phyloP scores from a whole-genome alignment of 768 basidiomycete species.

The Boletus vermiculosoides region DNA sequence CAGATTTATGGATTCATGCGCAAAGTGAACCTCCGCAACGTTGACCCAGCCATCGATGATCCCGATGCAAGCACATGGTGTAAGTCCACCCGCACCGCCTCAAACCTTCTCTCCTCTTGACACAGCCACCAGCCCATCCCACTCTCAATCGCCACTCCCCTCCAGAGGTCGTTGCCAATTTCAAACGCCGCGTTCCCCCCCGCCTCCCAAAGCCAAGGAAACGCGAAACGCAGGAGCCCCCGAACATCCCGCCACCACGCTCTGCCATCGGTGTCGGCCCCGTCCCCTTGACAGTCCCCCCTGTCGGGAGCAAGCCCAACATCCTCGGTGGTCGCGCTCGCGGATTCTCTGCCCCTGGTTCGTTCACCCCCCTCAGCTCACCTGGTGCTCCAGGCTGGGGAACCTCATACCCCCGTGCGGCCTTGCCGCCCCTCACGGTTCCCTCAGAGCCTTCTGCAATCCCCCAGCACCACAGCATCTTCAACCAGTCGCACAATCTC shows the following conservation, averaged over 20 bases:
- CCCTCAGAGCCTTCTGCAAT: slow-evolving; percentile 70
- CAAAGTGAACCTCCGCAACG: slow-evolving; percentile 93
- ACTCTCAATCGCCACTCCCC: slow-evolving; percentile 89
- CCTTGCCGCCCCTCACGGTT: slow-evolving; percentile 79
- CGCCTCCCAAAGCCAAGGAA: slow-evolving; percentile 87
- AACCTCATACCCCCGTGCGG: slow-evolving; percentile 55
- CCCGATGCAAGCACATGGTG: slow-evolving; percentile 98
- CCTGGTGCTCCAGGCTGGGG: slow-evolving; percentile 58
- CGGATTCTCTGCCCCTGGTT: slow-evolving; percentile 82
- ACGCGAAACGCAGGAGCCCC: slow-evolving; percentile 67
- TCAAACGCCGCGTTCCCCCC: slow-evolving; percentile 93
- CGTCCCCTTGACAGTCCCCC: slow-evolving; percentile 62
- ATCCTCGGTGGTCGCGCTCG: slow-evolving; percentile 59
- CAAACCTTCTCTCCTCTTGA: slow-evolving; percentile 15
- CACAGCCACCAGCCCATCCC: slow-evolving; percentile 67
- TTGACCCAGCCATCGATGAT: slow-evolving; percentile 92
- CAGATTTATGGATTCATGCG: slow-evolving; percentile 99
- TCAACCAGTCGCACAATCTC: slow-evolving; percentile 55
- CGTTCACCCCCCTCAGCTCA: slow-evolving; percentile 71
- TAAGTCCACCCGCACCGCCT: slow-evolving; percentile 45
- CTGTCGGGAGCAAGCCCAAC: slow-evolving; percentile 31
- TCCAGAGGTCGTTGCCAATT: slow-evolving; percentile 87
- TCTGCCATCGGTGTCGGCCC: slow-evolving; percentile 70
- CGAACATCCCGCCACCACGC: slow-evolving; percentile 71
- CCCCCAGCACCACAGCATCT: slow-evolving; percentile 54